Conservation (phyloP, 192 early-diverging fungal species). For the Chytriomyces sp. region DNA sequence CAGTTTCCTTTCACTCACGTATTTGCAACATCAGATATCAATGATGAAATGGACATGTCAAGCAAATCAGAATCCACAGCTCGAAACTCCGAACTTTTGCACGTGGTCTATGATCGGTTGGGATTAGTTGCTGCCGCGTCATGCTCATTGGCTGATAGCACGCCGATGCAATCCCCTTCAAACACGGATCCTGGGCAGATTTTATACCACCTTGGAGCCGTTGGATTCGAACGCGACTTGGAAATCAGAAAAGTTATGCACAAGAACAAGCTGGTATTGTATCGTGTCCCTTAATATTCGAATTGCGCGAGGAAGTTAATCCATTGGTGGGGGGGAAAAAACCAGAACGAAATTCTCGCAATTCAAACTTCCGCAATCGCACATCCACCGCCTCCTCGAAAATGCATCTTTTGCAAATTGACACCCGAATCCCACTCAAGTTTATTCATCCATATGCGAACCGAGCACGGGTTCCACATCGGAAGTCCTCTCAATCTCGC, state of each 20-base stretch:
- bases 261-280: constrained; percentile 15
- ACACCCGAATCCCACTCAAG: constrained; percentile 69
- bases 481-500: constrained; percentile 26
- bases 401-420: constrained; percentile 94
- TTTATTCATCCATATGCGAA: constrained; percentile 88
- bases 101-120: neutral
- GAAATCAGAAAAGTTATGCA: constrained; percentile 29
- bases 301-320: no score
- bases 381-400: constrained; percentile 69
- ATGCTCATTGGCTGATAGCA: neutral
- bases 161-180: no score
- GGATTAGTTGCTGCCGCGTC: neutral
- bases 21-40: no score
- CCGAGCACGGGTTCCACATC: constrained; percentile 79
- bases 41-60: no score
- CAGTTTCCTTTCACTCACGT: no score
- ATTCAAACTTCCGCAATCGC: constrained; percentile 72
- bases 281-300: neutral
- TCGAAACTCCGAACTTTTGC: neutral
- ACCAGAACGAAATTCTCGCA: constrained; percentile 63
- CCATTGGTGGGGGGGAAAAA: neutral
- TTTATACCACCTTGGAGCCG: constrained; percentile 12
- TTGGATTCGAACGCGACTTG: constrained; percentile 9
- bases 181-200: neutral
- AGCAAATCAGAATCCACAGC: neutral